Base-by-base conservation (phyloP, 768 basidiomycete genomes). In the Rhizopogon vinicolor region DNA sequence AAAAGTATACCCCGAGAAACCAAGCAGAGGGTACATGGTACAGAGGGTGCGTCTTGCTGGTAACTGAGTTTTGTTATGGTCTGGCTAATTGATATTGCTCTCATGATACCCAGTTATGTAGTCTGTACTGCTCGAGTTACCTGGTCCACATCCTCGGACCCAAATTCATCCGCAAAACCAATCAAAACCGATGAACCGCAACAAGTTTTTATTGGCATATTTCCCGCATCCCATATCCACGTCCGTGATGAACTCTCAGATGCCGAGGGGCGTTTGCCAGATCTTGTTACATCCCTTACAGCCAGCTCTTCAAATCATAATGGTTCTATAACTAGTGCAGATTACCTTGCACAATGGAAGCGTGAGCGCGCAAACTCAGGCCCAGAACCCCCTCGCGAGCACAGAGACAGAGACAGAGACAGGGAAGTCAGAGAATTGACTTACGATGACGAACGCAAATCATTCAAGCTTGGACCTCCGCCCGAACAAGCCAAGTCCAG, bases 121-220 rank as follows among this genome's bases (percentile, higher is more conserved):
- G 89, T 94, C 2, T 91, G 86, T 62, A 88, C 90, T 2, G 86
- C 87, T 8, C 81, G 88, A 14, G 81, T 85, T 16, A 80, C 82
- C 55, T 88, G 85, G 85, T 75, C 81, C 14, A 67, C 76, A 2
- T 71, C 74, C 10, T 74, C 83, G 45, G 87, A 88, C 66, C 81
- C 85, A 1, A 82, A 82, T 4, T 67, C 73, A 28, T 51, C 64
- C 10, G 83, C 78, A 58, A 70, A 80, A 3, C 75, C 83, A 4
- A 65, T 76, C 57, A 87, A 84, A 62, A 75, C 81, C 3, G 89
- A 90, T 66, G 89, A 91, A 63, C 80, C 84, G 0, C 89, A 91
- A 56, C 90, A 92, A 63, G 92, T 97, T 31, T 91, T 91, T 70
- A 91, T 96, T 53, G 94, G 94, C 52, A 95, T 97, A 56, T 96